Conservation (phyloP, 2,329 filamentous ascomycete species). For the Pleurostoma richardsiae region DNA sequence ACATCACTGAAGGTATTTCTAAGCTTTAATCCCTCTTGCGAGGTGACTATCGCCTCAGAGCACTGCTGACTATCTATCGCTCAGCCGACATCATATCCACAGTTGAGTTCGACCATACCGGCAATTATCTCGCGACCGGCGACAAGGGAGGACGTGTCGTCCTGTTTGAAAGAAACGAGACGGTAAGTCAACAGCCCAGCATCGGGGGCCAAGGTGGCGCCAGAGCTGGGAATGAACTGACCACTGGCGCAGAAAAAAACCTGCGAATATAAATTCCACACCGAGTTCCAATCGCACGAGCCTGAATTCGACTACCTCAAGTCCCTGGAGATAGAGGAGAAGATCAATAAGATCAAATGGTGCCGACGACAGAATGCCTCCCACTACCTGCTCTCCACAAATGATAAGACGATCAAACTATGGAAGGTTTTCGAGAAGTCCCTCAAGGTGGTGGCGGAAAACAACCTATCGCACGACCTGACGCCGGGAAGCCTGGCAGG, state of each 20-base stretch:
- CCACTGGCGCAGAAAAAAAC: constrained; percentile 79
- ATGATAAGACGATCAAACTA: constrained; percentile 99
- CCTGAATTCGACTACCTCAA: constrained; percentile 99
- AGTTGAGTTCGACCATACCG: constrained; percentile 85
- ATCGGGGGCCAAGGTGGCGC: not conserved
- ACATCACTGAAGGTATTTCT: constrained; percentile 72
- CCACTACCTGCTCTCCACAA: constrained; percentile 95
- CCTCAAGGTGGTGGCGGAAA: constrained; percentile 96
- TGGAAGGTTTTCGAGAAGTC: constrained; percentile 99
- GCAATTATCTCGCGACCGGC: constrained; percentile 85
- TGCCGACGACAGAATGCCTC: constrained; percentile 97
- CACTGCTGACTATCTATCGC: constrained; percentile 16
- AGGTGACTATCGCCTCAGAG: too few species aligned
- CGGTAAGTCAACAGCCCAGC: constrained; percentile 50
- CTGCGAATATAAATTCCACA: constrained; percentile 99
- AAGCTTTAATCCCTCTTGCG: constrained; percentile 1
- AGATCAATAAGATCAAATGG: constrained; percentile 99
- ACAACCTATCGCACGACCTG: constrained; percentile 92
- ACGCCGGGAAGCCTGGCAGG: constrained; percentile 70
- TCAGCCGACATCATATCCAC: constrained; percentile 87
- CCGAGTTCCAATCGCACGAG: constrained; percentile 98
- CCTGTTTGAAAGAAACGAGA: constrained; percentile 90
- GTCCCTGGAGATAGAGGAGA: constrained; percentile 98
- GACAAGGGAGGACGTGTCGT: constrained; percentile 85
- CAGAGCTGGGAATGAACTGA: constrained; percentile 20